Conservation (phyloP, 257 asterid species). For the Misopates orontium region DNA sequence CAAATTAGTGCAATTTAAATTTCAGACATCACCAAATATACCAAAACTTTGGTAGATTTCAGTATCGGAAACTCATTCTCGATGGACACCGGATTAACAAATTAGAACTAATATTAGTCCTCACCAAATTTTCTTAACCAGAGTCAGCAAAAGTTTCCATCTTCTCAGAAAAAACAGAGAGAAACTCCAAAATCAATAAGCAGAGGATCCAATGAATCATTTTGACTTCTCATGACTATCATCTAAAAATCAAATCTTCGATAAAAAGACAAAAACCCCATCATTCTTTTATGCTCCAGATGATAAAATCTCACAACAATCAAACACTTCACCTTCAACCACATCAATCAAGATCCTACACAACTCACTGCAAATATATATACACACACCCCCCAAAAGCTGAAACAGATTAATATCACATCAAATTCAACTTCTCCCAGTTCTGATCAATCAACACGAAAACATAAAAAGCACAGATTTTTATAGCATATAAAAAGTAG, state of each 20-base stretch:
- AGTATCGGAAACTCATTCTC: neutral
- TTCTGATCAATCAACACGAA: slow-evolving; percentile 27
- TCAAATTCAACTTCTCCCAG: slow-evolving; percentile 25
- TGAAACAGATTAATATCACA: slow-evolving; percentile 3
- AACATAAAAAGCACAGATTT: neutral
- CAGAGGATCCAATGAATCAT: neutral
- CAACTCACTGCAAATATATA: neutral
- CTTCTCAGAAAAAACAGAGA: neutral
- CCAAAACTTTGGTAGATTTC: neutral
- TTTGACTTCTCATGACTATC: slow-evolving; percentile 23
- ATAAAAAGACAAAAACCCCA: slow-evolving; percentile 20
- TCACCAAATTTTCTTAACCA: no score
- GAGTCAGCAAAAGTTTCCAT: no score
- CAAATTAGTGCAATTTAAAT: neutral
- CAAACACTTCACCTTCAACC: slow-evolving; percentile 25
- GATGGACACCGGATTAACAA: neutral
- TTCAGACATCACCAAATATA: slow-evolving; percentile 8
- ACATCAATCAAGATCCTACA: slow-evolving; percentile 22
- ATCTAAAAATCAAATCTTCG: slow-evolving; percentile 3
- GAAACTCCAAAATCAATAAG: neutral
- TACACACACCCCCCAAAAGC: slow-evolving; percentile 22
- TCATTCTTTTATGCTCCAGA: slow-evolving; percentile 4
- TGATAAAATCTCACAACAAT: slow-evolving; percentile 27
- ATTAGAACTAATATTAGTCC: neutral
- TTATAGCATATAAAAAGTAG: neutral